Percentiles rank a stretch among this genome's conserved stretches.
Evolutionary conservation across 2,329 filamentous ascomycete species (phyloP).

Genomic region (Colletotrichum eremochloae): DNA sequence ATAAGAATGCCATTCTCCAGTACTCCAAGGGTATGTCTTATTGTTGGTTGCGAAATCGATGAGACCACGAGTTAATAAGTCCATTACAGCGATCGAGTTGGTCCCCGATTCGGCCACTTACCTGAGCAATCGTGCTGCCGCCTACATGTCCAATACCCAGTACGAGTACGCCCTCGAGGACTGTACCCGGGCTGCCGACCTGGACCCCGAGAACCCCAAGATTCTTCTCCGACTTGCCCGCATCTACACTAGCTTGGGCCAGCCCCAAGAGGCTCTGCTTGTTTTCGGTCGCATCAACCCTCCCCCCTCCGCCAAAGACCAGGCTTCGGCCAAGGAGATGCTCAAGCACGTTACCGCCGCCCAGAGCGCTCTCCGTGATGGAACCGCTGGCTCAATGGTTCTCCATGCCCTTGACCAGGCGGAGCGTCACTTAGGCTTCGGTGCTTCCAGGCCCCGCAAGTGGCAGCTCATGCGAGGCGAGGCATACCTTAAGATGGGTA

Average conservation of each 20-base stretch:
- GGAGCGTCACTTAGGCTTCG: constrained; percentile 80
- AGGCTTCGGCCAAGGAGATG: constrained; percentile 87
- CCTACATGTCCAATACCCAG: constrained; percentile 88
- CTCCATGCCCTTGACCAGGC: constrained; percentile 93
- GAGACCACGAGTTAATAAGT: constrained; percentile 20
- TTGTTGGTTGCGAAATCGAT: background rate
- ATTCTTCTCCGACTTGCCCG: constrained; percentile 89
- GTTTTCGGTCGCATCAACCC: constrained; percentile 86
- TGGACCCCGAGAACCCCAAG: constrained; percentile 90
- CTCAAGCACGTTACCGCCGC: constrained; percentile 84
- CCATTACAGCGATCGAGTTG: constrained; percentile 83
- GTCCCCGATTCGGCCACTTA: constrained; percentile 90
- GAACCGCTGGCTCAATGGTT: constrained; percentile 89
- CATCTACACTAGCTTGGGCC: constrained; percentile 88
- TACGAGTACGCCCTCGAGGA: constrained; percentile 88
- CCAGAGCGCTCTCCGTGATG: constrained; percentile 79
- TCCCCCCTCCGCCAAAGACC: constrained; percentile 86
- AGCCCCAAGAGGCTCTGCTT: constrained; percentile 86
- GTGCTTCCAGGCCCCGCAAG: constrained; percentile 86
- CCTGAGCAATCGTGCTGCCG: constrained; percentile 93
- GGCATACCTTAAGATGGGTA: constrained; percentile 93
- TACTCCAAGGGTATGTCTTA: constrained; percentile 88
- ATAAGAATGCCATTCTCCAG: constrained; percentile 87
- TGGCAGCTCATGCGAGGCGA: constrained; percentile 95
- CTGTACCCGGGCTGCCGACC: constrained; percentile 82